These are phyloP conservation scores for Dionaea muscipula DNA, from an alignment of 179 eudicot species.

Conservation along the genomic window DNA sequence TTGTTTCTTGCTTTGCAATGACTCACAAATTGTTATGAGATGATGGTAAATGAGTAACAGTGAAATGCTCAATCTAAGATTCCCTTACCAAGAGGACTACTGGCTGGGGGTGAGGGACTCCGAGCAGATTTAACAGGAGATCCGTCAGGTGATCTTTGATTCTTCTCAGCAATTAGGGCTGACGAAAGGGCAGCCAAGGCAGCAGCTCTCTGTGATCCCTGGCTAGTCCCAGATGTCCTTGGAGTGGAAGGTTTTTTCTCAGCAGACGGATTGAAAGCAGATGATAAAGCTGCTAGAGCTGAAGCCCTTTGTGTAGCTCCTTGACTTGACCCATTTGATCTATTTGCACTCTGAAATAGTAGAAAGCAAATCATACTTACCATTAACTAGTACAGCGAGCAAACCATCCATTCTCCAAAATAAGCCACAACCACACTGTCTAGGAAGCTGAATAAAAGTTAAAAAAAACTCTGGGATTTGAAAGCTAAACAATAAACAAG, in stretches of 20 bases:
- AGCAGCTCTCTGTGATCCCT: constrained; percentile 94
- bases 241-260: constrained; percentile 33
- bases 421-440: too few species aligned
- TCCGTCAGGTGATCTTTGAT: constrained; percentile 39
- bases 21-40: too few species aligned
- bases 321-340: constrained; percentile 55
- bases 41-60: too few species aligned
- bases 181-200: constrained; percentile 93
- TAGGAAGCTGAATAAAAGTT: too few species aligned
- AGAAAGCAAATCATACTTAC: not conserved
- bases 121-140: constrained; percentile 55
- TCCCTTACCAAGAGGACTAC: constrained; percentile 48
- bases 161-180: constrained; percentile 83
- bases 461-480: too few species aligned
- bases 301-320: constrained; percentile 94
- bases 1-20: too few species aligned
- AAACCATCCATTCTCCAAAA: too few species aligned
- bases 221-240: constrained; percentile 31
- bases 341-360: constrained; percentile 13
- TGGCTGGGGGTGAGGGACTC: constrained; percentile 44
- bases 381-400: not conserved
- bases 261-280: constrained; percentile 69
- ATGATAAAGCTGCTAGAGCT: constrained; percentile 83
- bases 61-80: too few species aligned
- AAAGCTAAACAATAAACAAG: too few species aligned